Evolutionary conservation across 164 flowering plant genomes (phyloP), one percentile per base, ranked within the genome.

Genomic region (Chloranthus sessilifolius): DNA sequence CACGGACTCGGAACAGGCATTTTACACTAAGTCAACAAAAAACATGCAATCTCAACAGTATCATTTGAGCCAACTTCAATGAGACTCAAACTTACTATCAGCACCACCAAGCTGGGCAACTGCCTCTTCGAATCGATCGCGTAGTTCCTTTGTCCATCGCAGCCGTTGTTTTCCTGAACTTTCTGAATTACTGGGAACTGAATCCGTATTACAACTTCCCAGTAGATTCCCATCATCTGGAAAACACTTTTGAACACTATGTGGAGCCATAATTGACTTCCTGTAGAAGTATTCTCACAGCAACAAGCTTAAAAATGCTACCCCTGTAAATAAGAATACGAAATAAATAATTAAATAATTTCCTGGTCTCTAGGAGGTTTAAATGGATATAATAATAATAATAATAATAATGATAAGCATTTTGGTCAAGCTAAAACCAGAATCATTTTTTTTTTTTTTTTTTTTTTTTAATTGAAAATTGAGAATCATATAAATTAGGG

Each of bases 71-170:
- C n/a, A n/a, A n/a, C n/a, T n/a, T n/a, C n/a, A n/a, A n/a, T n/a
- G n/a, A n/a, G n/a, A n/a, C n/a, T n/a, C n/a, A n/a, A n/a, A 77
- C 88, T 68, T 69, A 82, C 88, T 69, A 41, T 82, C 88, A 17
- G 88, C 78, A 45, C 94, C 88, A 31, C 94, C 94, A 39, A 85
- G 80, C 44, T 70, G 73, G 49, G 64, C 68, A 39, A 85, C 83
- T 1, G 94, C 81, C 52, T 64, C 74, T 49, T 72, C 94, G 23
- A 85, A 82, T 27, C 65, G 66, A 53, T 69, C 75, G 43, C 80
- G 88, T 3, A 85, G 63, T 19, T 85, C 84, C 33, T 71, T 73
- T 0, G 86, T 82, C 94, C 94, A 85, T 5, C 75, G 68, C 41
- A 82, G 55, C 35, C 94, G 65, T 51, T 76, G 79, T 54, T 71